Evolutionary conservation across 345 rosid species (phyloP).

Genomic region (Pistacia atlantica): DNA sequence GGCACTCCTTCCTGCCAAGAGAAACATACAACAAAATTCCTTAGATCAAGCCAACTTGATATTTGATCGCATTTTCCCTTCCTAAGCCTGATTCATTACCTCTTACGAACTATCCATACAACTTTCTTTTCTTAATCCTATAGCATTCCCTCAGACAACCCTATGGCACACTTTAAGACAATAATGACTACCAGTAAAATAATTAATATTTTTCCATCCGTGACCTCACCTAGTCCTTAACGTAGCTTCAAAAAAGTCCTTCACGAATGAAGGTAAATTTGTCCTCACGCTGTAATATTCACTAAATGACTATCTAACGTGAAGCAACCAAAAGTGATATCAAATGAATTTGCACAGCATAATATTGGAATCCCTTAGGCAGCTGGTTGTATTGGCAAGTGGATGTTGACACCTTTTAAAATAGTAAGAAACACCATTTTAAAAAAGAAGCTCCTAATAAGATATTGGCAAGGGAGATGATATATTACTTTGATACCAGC

Average conservation of each 20-base stretch:
- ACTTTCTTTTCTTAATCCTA: neutral
- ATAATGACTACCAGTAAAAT: neutral
- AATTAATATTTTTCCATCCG: neutral
- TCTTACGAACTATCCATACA: neutral
- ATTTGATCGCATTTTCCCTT: neutral
- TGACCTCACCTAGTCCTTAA: neutral
- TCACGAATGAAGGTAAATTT: neutral
- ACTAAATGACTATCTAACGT: neutral
- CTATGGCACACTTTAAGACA: neutral
- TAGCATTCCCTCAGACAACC: neutral
- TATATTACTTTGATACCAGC: no score
- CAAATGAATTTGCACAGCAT: neutral
- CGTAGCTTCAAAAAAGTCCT: neutral
- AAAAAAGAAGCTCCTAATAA: neutral
- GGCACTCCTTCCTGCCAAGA: conserved; percentile 91
- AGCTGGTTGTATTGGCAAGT: neutral
- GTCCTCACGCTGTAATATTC: neutral
- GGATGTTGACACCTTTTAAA: neutral
- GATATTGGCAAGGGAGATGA: neutral
- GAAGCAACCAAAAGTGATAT: neutral
- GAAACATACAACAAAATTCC: neutral
- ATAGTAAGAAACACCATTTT: neutral
- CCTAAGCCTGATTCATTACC: neutral
- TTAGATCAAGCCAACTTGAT: neutral
- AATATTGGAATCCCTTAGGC: neutral